phyloP scores from a whole-genome alignment of 2,329 filamentous ascomycete species.

The Epichloe elymi region DNA sequence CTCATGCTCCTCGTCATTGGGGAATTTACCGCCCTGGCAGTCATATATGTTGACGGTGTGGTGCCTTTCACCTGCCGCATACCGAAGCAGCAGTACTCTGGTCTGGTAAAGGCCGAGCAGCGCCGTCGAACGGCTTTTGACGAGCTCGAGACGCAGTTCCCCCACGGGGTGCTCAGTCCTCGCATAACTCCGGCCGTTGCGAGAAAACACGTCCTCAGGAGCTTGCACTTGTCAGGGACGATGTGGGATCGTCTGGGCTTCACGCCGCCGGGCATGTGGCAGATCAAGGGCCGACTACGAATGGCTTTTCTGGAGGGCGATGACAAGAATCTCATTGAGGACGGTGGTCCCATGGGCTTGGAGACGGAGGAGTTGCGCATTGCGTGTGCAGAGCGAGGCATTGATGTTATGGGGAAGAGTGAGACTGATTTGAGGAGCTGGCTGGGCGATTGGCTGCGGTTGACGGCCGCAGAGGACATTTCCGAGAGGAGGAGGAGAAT shows the following conservation, averaged over 20 bases:
- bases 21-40: constrained; percentile 73
- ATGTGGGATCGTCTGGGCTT: constrained; percentile 39
- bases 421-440: constrained; percentile 40
- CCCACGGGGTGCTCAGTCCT: constrained; percentile 22
- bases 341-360: constrained; percentile 45
- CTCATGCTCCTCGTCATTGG: constrained; percentile 66
- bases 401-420: constrained; percentile 41
- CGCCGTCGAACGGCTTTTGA: constrained; percentile 37
- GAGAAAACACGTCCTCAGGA: constrained; percentile 26
- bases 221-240: constrained; percentile 30
- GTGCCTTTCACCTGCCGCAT: constrained; percentile 77
- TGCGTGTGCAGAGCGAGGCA: constrained; percentile 58
- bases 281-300: constrained; percentile 35
- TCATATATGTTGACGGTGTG: constrained; percentile 54
- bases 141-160: constrained; percentile 20
- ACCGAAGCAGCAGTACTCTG: constrained; percentile 53
- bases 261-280: constrained; percentile 37
- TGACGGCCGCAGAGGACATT: constrained; percentile 25
- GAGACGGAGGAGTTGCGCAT: constrained; percentile 51
- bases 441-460: constrained; percentile 35
- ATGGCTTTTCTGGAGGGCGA: constrained; percentile 56
- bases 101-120: constrained; percentile 41
- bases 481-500: constrained; percentile 25
- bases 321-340: constrained; percentile 51
- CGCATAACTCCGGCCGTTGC: constrained; percentile 18